phyloP scores from a whole-genome alignment of 495 filamentous ascomycete genomes.

The Penicillium fimorum region DNA sequence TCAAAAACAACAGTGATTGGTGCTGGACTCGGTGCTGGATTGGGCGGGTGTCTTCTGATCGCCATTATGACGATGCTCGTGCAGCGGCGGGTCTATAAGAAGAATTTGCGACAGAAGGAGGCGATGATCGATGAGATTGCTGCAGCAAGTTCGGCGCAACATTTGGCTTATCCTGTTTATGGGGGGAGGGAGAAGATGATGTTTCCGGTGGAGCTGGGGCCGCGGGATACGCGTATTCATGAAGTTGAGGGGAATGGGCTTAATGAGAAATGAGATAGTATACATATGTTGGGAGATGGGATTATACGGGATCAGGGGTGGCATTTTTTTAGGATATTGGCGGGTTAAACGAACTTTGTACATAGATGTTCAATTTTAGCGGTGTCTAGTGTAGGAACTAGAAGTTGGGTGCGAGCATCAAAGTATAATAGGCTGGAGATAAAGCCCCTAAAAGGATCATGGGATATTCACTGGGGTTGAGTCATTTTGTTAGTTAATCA shows the following conservation, averaged over 20 bases:
- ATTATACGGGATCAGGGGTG: background rate
- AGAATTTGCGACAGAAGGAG: background rate
- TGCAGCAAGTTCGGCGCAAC: background rate
- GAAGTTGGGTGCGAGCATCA: background rate
- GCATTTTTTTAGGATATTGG: background rate
- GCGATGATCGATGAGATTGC: slow-evolving; percentile 3
- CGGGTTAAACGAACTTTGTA: background rate
- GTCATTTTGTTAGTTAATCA: background rate
- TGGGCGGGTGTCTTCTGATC: background rate
- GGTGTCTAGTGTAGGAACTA: background rate
- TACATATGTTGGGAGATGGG: background rate
- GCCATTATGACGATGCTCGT: background rate
- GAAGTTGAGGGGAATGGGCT: background rate
- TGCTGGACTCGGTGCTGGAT: background rate
- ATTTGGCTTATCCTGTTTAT: slow-evolving; percentile 1
- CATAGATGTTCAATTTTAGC: background rate
- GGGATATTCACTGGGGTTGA: background rate
- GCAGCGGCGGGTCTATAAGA: slow-evolving; percentile 1
- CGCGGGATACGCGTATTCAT: background rate
- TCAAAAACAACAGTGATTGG: too few species aligned
- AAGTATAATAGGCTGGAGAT: background rate
- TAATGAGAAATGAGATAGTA: background rate
- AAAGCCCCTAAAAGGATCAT: background rate
- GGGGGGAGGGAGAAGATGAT: background rate
- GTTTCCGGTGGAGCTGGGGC: background rate